Percentiles rank a stretch among this genome's conserved stretches.
Evolutionary conservation across 257 asterid genomes (phyloP).

Genomic region (Striga asiatica): DNA sequence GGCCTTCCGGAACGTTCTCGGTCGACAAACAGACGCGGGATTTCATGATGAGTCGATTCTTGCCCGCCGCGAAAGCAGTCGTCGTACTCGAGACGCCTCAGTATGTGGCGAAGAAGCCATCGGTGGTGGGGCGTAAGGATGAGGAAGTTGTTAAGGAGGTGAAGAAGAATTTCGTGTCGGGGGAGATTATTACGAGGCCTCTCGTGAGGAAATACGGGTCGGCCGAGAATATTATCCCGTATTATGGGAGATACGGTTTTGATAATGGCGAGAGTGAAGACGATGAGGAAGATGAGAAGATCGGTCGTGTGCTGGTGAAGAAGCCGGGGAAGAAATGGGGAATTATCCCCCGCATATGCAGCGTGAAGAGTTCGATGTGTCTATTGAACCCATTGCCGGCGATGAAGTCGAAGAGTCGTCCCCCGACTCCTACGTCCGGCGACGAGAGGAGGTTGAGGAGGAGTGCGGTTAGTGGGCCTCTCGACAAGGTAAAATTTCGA

Average conservation of each 20-base stretch:
- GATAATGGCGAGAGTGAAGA: conserved; percentile 50
- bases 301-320: conserved; percentile 30
- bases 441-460: conserved; percentile 49
- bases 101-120: conserved; percentile 37
- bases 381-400: conserved; percentile 64
- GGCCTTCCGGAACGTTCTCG: conserved; percentile 46
- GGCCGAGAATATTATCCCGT: conserved; percentile 28
- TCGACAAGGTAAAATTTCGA: conserved; percentile 46
- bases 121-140: conserved; percentile 2
- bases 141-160: conserved; percentile 41
- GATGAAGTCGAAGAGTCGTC: conserved; percentile 36
- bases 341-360: conserved; percentile 65
- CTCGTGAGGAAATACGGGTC: conserved; percentile 26
- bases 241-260: conserved; percentile 16
- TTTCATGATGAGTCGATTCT: conserved; percentile 81
- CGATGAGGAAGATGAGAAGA: conserved; percentile 22
- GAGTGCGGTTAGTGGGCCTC: conserved; percentile 84
- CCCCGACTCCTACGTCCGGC: conserved; percentile 36
- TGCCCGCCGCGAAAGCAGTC: conserved; percentile 93
- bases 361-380: conserved; percentile 62
- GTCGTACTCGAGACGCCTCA: conserved; percentile 62
- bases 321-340: conserved; percentile 66
- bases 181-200: conserved; percentile 37
- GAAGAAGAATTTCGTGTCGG: conserved; percentile 37
- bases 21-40: conserved; percentile 58